Base-by-base conservation (phyloP, 2,329 filamentous ascomycete genomes). In the Ophiostoma fasciatum region DNA sequence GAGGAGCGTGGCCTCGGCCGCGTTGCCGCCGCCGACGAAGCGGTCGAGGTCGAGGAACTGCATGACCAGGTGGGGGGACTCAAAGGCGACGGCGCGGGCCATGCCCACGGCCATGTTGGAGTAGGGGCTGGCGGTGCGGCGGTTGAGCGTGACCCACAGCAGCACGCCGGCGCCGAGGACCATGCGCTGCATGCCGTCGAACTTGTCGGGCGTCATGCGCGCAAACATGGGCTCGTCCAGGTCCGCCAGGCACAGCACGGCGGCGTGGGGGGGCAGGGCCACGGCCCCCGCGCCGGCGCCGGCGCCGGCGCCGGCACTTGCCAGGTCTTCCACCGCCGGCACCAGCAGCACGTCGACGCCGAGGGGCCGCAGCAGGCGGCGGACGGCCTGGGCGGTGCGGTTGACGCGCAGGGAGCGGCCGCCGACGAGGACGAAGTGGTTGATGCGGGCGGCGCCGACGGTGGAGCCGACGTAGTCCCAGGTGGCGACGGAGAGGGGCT, bases 161-260 rank as follows among this genome's bases (percentile, higher is more conserved):
- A 49, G 35, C 17, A 39, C 42, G 10, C 33, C 32, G 7, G 33
- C 28, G 25, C 13, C 28, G 17, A 29, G 31, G 17, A 36, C 17
- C 27, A 42, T 37, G 25, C 9, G 26, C 34, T 52, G 44, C 29
- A 51, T 35, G 13, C 36, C 38, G 2, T 43, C 26, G 18, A 50
- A 45, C 21, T 40, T 41, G 23, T 31, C 31, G 2, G 28, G 21
- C 8, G 39, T 50, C 18, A 50, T 26, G 18, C 38, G 30, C 35
- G 48, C 31, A 36, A 54, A 49, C 11, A 49, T 23, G 14, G 46
- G 45, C 18, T 38, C 32, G 35, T 51, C 51, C 8, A 53, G 44
- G 7, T 53, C 50, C 5, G 40, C 22, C n/a, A 51, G 31, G 26
- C 38, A 43, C 28, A 51, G 18, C 4, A 51, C 34, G 22, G 41